Base-by-base conservation (phyloP, 179 eudicot genomes). In the Patellifolia procumbens region DNA sequence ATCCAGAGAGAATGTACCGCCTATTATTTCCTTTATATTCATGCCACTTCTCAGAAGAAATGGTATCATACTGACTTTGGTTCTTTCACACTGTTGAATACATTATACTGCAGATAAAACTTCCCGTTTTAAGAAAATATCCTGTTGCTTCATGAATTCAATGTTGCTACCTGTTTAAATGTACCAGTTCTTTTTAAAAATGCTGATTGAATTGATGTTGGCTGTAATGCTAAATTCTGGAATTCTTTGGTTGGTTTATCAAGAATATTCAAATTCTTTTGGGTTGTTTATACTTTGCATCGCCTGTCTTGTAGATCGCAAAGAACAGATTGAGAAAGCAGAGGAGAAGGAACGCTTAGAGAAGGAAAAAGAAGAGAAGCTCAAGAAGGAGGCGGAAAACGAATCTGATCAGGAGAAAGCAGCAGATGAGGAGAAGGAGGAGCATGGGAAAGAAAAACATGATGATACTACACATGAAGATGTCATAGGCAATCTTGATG, bases 281-380 rank as follows among this genome's bases (percentile, higher is more conserved):
- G n/a, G 13, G 35, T 67, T 13, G 45, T 67, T 28, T 26, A 48
- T 46, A 20, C 29, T 28, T 51, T 48, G 16, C 28, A 70, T 31
- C 26, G 29, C 26, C 63, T 78, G 35, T 52, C 77, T 78, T 42
- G 60, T 78, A 95, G 99, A 90, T 15, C 97, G 85, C 72, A 93
- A 91, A 80, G 99, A 90, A 70, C 93, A 87, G 79, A 95, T 95
- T 77, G 99, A 95, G 78, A 91, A 93, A 82, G 96, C 89, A 68
- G 99, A 95, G 85, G 98, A 95, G 87, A 84, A 88, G 80, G 98
- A 91, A 75, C 93, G 97, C 39, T 74, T 90, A 69, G 91, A 90
- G 81, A 91, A 88, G 83, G 97, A 91, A 81, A 91, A 89, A 81
- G 99, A 91, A 88, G 96, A 89, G 82, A 89, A 86, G 80, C 88